Evolutionary conservation across 2,329 filamentous ascomycete species (phyloP).

Genomic region (Byssoonygena ceratinophila): DNA sequence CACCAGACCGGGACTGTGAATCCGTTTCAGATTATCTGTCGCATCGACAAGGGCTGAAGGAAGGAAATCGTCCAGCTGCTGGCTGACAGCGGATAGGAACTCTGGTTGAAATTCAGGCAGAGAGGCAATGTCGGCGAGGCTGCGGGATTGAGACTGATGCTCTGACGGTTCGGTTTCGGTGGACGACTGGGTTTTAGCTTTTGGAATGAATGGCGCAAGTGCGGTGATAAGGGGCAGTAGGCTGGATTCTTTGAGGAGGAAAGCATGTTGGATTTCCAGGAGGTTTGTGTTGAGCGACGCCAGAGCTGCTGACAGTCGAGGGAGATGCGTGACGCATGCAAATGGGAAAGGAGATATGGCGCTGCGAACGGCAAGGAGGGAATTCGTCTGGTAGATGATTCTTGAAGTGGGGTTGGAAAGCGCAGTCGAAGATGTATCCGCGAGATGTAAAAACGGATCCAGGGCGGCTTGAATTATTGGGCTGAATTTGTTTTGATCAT

Average conservation of each 20-base stretch:
- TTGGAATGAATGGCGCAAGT: conserved; percentile 37
- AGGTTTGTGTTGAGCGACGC: conserved; percentile 42
- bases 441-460: conserved; percentile 68
- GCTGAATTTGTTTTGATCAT: conserved; percentile 59
- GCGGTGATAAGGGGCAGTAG: conserved; percentile 54
- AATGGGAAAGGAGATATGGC: conserved; percentile 45
- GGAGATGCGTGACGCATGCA: conserved; percentile 49
- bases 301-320: conserved; percentile 45
- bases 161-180: conserved; percentile 11
- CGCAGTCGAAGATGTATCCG: conserved; percentile 42
- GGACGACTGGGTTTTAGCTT: neutral
- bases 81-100: conserved; percentile 56
- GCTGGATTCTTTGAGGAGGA: conserved; percentile 65
- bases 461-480: conserved; percentile 67
- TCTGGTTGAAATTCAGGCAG: conserved; percentile 51
- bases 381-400: conserved; percentile 43
- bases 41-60: conserved; percentile 90
- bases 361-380: conserved; percentile 34
- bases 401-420: conserved; percentile 31
- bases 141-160: conserved; percentile 27
- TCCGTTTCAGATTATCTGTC: conserved; percentile 62
- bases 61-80: conserved; percentile 77
- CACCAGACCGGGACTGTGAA: conserved; percentile 62
- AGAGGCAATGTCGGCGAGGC: conserved; percentile 46
- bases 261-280: conserved; percentile 57